Base-by-base conservation (phyloP, 768 basidiomycete species). In the Boletus tomentosulus region DNA sequence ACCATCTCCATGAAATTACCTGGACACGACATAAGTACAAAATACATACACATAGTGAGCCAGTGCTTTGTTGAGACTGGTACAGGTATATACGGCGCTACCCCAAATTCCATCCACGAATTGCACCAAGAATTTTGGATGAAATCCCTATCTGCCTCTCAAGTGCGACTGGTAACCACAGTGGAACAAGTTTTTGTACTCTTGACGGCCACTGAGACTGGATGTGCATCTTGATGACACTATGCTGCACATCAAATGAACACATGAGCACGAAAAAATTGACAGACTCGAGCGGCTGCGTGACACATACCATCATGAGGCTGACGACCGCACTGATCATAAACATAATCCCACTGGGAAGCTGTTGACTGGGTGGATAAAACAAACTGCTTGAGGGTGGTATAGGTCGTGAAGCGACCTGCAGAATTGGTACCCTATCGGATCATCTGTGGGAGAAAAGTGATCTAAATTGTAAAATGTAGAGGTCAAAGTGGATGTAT, bases 371-470 rank as follows among this genome's bases (percentile, higher is more conserved):
- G 0, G 93, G 85, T 34, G 24, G 92, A 87, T 65, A 92, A 92
- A 1, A 93, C 92, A 58, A 93, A 83, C 63, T 97, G 93, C 72
- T 97, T 98, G 55, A 98, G 76, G 0, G 92, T 96, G 3, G 89
- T 83, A 71, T 98, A 98, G 0, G 92, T 93, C 44, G 95, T 94
- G 74, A 98, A 98, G 33, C 96, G 81, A 30, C 98, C 84, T 9
- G 96, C 94, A 3, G 94, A 97, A 68, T 98, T 98, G 39, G 95
- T 95, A 37, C 93, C 94, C 83, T 98, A 96, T 28, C 94, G 87
- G 82, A 96, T 89, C 84, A 96, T 92, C 92, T 97, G 64, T 5
- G 16, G 64, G 13, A 41, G 7, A 27, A 27, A 15, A 9, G 6
- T 16, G n/a, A 38, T 48, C 7, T 3, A 8, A 37, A 3, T 0